Evolutionary conservation across 2,329 filamentous ascomycete genomes (phyloP).

Genomic region (Xylaria sp.): DNA sequence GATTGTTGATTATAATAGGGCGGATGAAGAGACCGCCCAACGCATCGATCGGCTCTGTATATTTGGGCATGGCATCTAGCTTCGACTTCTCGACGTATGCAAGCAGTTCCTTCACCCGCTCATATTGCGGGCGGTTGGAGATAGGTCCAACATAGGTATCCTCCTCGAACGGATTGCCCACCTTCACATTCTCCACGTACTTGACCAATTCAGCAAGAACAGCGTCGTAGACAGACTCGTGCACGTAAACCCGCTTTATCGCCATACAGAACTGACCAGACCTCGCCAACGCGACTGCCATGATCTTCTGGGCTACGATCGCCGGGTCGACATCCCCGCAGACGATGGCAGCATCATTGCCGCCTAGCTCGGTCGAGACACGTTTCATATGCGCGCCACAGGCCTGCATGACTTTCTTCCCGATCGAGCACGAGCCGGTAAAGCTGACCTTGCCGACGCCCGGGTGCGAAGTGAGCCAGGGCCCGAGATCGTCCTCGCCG

Average conservation of each 20-base stretch:
- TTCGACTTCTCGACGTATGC: slow-evolving; percentile 40
- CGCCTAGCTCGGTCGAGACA: slow-evolving; percentile 70
- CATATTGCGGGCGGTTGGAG: slow-evolving; percentile 43
- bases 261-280: slow-evolving; percentile 64
- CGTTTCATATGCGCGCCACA: slow-evolving; percentile 68
- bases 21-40: slow-evolving; percentile 39
- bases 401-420: slow-evolving; percentile 70
- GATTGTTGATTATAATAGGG: slow-evolving; percentile 43
- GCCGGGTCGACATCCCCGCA: slow-evolving; percentile 64
- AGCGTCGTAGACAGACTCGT: slow-evolving; percentile 59
- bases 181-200: slow-evolving; percentile 33
- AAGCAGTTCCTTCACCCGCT: slow-evolving; percentile 43
- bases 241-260: slow-evolving; percentile 67
- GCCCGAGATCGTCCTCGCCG: slow-evolving; percentile 70
- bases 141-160: slow-evolving; percentile 38
- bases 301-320: slow-evolving; percentile 43
- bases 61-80: slow-evolving; percentile 35
- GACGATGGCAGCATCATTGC: slow-evolving; percentile 71
- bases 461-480: slow-evolving; percentile 67
- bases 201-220: slow-evolving; percentile 59
- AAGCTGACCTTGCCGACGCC: slow-evolving; percentile 72
- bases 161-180: slow-evolving; percentile 27
- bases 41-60: slow-evolving; percentile 4
- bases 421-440: slow-evolving; percentile 69
- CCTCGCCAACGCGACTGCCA: slow-evolving; percentile 57